Conservation (phyloP, 2,329 filamentous ascomycete species). For the Cladosporium colombiae region DNA sequence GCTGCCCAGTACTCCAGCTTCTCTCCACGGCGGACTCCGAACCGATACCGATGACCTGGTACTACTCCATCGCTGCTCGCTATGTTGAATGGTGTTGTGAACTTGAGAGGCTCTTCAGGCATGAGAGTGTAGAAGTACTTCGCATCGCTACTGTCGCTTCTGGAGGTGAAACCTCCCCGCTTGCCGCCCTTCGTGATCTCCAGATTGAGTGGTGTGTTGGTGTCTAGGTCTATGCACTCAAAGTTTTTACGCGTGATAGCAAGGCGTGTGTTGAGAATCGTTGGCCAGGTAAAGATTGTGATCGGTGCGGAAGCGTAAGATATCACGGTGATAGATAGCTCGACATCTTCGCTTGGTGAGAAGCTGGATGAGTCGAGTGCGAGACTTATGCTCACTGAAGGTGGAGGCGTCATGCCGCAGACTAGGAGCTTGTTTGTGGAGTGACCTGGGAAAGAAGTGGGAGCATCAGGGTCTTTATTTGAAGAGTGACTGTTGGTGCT, state of each 20-base stretch:
- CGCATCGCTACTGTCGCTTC: background rate
- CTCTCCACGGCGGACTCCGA: constrained; percentile 11
- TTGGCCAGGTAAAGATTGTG: constrained; percentile 24
- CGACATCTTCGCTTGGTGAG: background rate
- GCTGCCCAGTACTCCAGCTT: constrained; percentile 7
- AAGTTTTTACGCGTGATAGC: constrained; percentile 22
- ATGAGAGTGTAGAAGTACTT: background rate
- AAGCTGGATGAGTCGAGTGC: background rate
- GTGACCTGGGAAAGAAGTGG: no score
- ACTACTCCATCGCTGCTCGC: background rate
- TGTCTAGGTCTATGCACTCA: constrained; percentile 19
- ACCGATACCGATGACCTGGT: constrained; percentile 18
- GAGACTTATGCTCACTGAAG: background rate
- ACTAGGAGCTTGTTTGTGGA: no score
- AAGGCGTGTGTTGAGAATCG: constrained; percentile 22
- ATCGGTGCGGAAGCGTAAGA: constrained; percentile 20
- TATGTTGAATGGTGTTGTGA: background rate
- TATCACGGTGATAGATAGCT: background rate
- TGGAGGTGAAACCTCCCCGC: background rate
- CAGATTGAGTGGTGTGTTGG: background rate
- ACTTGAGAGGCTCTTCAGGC: background rate
- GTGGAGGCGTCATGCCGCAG: no score
- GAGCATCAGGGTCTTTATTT: no score
- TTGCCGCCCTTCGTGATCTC: background rate
- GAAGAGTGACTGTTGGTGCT: no score